Percentiles rank a stretch among this genome's conserved stretches.
Conservation (phyloP, 192 early-diverging fungal genomes). For the Neocallimastix lanati region DNA sequence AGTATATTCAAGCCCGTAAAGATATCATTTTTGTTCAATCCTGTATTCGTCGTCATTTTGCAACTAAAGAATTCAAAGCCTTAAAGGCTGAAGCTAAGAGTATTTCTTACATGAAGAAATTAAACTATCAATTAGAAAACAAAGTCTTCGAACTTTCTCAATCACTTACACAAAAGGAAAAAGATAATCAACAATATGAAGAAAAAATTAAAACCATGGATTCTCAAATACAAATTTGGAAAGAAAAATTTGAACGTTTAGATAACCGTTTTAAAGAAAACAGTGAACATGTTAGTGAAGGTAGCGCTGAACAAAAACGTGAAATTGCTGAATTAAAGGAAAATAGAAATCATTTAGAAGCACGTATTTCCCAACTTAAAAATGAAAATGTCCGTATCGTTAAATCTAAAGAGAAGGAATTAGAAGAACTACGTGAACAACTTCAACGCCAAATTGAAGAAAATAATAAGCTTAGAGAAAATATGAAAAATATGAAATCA, state of each 20-base stretch:
- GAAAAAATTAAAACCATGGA: constrained; percentile 43
- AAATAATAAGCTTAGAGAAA: background rate
- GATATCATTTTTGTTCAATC: constrained; percentile 63
- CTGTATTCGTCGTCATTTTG: constrained; percentile 51
- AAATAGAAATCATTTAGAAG: background rate
- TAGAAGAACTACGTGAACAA: too few species aligned
- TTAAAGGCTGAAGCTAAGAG: constrained; percentile 73
- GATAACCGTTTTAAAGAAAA: constrained; percentile 13
- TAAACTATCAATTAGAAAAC: constrained; percentile 81
- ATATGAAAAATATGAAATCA: background rate
- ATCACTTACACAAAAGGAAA: constrained; percentile 36
- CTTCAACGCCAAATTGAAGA: too few species aligned
- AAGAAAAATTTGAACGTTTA: constrained; percentile 49
- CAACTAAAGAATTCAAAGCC: constrained; percentile 43
- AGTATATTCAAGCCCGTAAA: background rate
- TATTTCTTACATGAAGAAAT: constrained; percentile 82
- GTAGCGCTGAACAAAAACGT: background rate
- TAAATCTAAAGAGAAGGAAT: too few species aligned
- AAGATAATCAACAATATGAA: constrained; percentile 44
- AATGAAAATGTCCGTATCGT: too few species aligned
- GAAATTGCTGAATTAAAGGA: background rate
- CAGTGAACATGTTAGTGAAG: background rate
- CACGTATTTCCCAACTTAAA: background rate
- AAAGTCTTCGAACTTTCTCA: constrained; percentile 93
- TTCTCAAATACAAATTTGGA: constrained; percentile 40